These are phyloP conservation scores for Castanopsis chinensis DNA, from an alignment of 306 rosid genomes.

Conservation along the genomic window DNA sequence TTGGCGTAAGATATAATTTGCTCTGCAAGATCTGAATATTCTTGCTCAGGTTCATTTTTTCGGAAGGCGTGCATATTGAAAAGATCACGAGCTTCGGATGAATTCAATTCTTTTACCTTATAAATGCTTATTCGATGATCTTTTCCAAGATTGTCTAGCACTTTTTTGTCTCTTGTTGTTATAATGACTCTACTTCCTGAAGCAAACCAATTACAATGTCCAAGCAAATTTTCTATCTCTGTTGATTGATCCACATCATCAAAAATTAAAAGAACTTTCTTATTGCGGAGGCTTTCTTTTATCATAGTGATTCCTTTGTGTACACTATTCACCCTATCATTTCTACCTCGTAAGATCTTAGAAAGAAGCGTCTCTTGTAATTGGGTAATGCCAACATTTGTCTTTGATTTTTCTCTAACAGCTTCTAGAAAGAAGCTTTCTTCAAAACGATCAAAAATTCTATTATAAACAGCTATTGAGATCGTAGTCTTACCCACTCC, in stretches of 20 bases:
- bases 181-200: constrained; percentile 21
- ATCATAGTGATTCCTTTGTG: constrained; percentile 1
- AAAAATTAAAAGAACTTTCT: constrained; percentile 22
- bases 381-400: constrained; percentile 2
- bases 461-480: constrained; percentile 13
- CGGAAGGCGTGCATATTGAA: too few relatives aligned
- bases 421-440: constrained; percentile 6
- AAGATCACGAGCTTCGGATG: not conserved
- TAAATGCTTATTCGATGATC: not conserved
- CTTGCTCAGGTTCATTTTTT: not conserved
- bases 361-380: constrained; percentile 18
- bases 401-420: constrained; percentile 2
- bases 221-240: constrained; percentile 5
- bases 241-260: constrained; percentile 16
- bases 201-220: constrained; percentile 18
- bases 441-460: constrained; percentile 9
- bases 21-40: not conserved
- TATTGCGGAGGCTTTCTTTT: not conserved
- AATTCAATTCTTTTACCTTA: not conserved
- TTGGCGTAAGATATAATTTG: not conserved
- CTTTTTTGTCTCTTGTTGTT: constrained; percentile 9
- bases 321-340: not conserved
- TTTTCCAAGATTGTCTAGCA: not conserved
- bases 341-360: constrained; percentile 8
- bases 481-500: constrained; percentile 18